Evolutionary conservation across 164 flowering plant genomes (phyloP), one percentile per base, ranked within the genome.

Genomic region (Magnolia changhungtana): DNA sequence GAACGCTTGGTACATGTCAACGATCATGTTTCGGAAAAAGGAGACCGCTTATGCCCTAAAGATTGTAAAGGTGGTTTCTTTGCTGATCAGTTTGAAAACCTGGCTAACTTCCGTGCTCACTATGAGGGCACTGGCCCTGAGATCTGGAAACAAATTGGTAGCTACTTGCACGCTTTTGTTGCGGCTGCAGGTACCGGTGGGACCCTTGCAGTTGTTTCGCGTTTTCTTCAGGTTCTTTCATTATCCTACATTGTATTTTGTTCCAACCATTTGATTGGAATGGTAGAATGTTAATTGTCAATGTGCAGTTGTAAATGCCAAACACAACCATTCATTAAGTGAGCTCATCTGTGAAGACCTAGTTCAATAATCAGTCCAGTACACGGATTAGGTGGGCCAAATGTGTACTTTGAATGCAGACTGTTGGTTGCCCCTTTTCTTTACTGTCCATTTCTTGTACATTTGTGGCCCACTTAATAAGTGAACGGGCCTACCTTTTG

Each of bases 181-280:
- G 97, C 96, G 37, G 97, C 96, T 61, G 97, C 99, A 11, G 98
- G 99, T 66, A 96, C 98, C 29, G 98, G 99, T 58, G 99, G 98
- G 71, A 96, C 98, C 59, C 77, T 94, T 51, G 96, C 98, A 75
- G 98, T 98, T 63, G 86, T 93, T 81, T 91, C 99, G 61, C 84
- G 78, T 72, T 96, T 86, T 86, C 91, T 96, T 61, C 84, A 94
- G 93, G 99, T 93, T 6, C 58, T 59, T 75, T 49, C 29, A 45
- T 68, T 27, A 31, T 59, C 51, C 3, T 18, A 50, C 52, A 45
- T 37, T 68, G 3, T 27, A 68, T 29, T 68, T 45, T 58, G 45
- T 69, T 13, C 27, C 69, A 66, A 66, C 31, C 21, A 21, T 31
- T 31, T 68, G 50, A 13, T 37, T 37, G n/a, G 2, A 19, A 68